These are phyloP conservation scores for Cutaneotrichosporon cyanovorans DNA, from an alignment of 1,284 basidiomycete species.

Conservation along the genomic window DNA sequence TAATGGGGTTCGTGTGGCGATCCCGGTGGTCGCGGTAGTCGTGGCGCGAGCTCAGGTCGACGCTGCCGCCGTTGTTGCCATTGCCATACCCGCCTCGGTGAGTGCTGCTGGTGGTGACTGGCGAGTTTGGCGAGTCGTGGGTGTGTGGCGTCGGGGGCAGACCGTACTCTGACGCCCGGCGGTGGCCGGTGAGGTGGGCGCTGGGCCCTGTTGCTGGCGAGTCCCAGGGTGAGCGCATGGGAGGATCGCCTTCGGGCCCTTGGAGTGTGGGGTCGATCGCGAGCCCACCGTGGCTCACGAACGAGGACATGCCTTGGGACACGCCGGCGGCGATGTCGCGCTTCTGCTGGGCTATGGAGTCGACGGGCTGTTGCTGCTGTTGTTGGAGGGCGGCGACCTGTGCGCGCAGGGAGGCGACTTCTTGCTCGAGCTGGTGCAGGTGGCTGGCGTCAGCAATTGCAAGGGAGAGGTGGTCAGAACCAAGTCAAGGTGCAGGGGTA, in stretches of 20 bases:
- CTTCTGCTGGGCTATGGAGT: conserved; percentile 22
- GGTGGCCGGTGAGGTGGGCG: no score
- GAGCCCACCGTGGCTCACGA: conserved; percentile 6
- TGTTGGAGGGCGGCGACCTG: conserved; percentile 35
- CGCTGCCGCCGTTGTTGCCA: no score
- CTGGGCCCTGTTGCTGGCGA: conserved; percentile 8
- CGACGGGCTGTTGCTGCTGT: no score
- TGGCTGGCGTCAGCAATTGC: conserved; percentile 33
- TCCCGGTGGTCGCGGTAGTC: conserved; percentile 1
- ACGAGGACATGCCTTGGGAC: conserved; percentile 23
- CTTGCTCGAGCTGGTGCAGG: conserved; percentile 45
- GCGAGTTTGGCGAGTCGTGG: conserved; percentile 19
- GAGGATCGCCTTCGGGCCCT: conserved; percentile 19
- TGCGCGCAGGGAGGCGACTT: conserved; percentile 41
- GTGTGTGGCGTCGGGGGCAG: conserved; percentile 19
- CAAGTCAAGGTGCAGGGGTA: no score
- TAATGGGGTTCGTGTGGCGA: conserved; percentile 13
- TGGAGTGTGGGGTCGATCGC: conserved; percentile 19
- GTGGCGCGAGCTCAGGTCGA: no score
- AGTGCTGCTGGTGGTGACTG: conserved; percentile 7
- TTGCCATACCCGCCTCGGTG: no score
- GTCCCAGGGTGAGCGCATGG: conserved; percentile 18
- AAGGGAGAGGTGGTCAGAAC: no score
- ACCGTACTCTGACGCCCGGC: conserved; percentile 22
- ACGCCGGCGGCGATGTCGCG: conserved; percentile 21